Base-by-base conservation (phyloP, 2,329 filamentous ascomycete species). In the Penicillium hesseltinei region DNA sequence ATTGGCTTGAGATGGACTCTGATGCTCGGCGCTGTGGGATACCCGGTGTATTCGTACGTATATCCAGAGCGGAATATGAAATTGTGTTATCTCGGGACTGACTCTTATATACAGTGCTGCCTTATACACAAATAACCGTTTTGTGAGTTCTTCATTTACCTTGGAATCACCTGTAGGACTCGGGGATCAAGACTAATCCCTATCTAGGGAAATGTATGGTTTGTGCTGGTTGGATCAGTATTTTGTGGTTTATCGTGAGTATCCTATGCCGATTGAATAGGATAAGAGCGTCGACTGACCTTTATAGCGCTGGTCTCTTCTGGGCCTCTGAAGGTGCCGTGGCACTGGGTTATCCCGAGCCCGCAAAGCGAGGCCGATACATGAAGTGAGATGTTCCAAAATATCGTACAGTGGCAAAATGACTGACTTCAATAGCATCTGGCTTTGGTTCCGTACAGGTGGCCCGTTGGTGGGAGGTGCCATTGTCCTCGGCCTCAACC, bases 271-370 rank as follows among this genome's bases (percentile, higher is more conserved):
- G 39, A 10, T n/a, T 1, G 5, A 5, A 25, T 25, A 1, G 4
- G 25, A 13, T 1, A 5, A n/a, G 8, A 5, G 0, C 2, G 9
- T 27, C 9, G 1, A 23, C 29, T 50, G 13, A 36, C 19, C 10
- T 27, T 44, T 43, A 17, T 10, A 69, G 67, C 1, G 80, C 80
- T 0, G 80, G 79, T 1, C 68, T 82, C 1, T 82, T 82, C 69
- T 82, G 80, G 80, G 78, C 78, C 0, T 74, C 75, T 9, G 80
- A 82, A 64, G 80, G 79, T 13, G 79, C 80, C 0, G 74, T 82
- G 5, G 79, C 79, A 0, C 68, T 81, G 11, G 80, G 78, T 0
- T 82, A 82, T 46, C 69, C 80, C 0, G 80, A 81, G 58, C 73
- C 76, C 1, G 61, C 70, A 2, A 81, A 81, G 57, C 69, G 80